These are phyloP conservation scores for Triangularia setosa DNA, from an alignment of 2,329 filamentous ascomycete species.

Conservation along the genomic window DNA sequence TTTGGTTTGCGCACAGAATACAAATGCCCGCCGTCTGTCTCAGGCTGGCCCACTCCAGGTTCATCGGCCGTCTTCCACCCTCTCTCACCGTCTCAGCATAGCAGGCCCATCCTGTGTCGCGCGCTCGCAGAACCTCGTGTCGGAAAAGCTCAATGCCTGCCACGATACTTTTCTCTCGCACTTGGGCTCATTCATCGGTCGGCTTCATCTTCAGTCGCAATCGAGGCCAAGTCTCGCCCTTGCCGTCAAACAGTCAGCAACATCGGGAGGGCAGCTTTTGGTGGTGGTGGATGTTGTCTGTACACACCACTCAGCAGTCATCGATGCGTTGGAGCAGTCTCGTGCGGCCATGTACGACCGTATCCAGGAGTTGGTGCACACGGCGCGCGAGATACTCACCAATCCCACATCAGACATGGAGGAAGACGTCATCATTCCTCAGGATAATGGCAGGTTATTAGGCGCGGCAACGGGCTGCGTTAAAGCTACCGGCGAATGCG, in stretches of 20 bases:
- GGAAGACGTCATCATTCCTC: constrained; percentile 74
- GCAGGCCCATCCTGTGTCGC: constrained; percentile 61
- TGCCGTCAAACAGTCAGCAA: constrained; percentile 78
- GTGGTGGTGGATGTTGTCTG: constrained; percentile 78
- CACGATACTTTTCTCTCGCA: constrained; percentile 89
- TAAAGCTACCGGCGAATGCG: constrained; percentile 84
- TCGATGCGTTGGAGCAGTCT: constrained; percentile 62
- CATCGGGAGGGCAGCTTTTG: constrained; percentile 75
- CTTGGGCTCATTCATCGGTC: constrained; percentile 87
- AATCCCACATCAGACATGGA: constrained; percentile 60
- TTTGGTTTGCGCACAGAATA: constrained; percentile 35
- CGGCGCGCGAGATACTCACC: constrained; percentile 74
- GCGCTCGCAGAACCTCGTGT: constrained; percentile 70
- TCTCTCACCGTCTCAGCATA: constrained; percentile 73
- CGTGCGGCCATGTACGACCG: constrained; percentile 74
- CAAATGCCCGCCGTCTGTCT: constrained; percentile 32
- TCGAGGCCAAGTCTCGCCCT: constrained; percentile 77
- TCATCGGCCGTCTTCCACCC: constrained; percentile 44
- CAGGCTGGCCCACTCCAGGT: constrained; percentile 34
- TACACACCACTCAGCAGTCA: constrained; percentile 67
- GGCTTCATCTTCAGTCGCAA: constrained; percentile 85
- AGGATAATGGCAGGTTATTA: constrained; percentile 72
- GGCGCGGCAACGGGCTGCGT: constrained; percentile 83
- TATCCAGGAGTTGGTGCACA: constrained; percentile 74
- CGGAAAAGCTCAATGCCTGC: constrained; percentile 71